Evolutionary conservation across 495 filamentous ascomycete species (phyloP), one percentile per base, ranked within the genome.

Genomic region (Neohortaea acidophila): DNA sequence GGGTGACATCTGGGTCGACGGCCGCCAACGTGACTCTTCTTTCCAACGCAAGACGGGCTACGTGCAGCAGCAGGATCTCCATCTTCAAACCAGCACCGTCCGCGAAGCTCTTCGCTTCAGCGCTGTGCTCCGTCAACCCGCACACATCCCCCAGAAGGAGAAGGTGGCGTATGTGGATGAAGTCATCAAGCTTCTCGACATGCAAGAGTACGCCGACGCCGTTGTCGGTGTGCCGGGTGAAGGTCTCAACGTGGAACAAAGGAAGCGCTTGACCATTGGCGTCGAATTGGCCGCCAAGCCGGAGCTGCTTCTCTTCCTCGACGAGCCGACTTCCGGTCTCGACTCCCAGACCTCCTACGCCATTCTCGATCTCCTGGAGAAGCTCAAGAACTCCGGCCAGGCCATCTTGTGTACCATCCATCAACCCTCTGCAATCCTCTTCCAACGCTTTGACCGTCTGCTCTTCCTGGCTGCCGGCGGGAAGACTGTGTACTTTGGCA

Each of bases 1-100:
- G 13, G 85, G 85, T 18, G 75, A 86, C 37, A 85, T 87, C 74
- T 62, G 87, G 2, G 81, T 94, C 4, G 79, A 91, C 48, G 85
- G 83, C 1, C 67, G 64, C 18, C 74, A 66, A 27, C 69, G 79
- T 13, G 81, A 91, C 51, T 64, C 69, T 13, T 83, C 80, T 0
- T 93, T 93, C 68, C 84, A 89, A 53, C 78, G 85, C 23, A 89
- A 89, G 63, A 93, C 85, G 2, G 86, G 86, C 19, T 96, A 94
- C 49, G 87, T 89, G 14, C 84, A 96, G 51, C 87, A 96, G 56
- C 84, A 92, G 59, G 87, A 96, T 71, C 69, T 96, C 7, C 86
- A 93, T 57, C 67, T 91, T 18, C 66, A 77, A 24, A 91, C 84
- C 0, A 73, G 77, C 1, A 96, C 87, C 4, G 85, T 93, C 25